Percentiles rank a stretch among this genome's conserved stretches.
Evolutionary conservation across 1,139 yeast genomes (phyloP).

Genomic region (Nakaseomyces delphensis): DNA sequence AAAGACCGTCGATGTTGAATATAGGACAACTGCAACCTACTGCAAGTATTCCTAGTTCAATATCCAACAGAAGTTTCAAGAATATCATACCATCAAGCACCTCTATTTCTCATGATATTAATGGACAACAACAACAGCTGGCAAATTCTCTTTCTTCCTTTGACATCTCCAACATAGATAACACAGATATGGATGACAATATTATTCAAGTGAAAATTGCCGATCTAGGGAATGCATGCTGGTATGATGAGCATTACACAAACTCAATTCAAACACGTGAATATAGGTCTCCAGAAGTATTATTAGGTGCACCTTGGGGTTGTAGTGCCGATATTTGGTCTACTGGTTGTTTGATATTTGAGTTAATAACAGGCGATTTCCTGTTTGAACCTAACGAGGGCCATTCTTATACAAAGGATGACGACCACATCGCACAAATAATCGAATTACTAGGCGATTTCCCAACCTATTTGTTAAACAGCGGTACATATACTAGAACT

Average conservation of each 20-base stretch:
- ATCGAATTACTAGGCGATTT: constrained; percentile 55
- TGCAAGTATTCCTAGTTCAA: background rate
- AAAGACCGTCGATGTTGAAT: background rate
- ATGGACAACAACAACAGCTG: constrained; percentile 9
- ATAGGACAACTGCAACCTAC: background rate
- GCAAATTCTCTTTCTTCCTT: constrained; percentile 29
- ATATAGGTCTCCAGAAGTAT: constrained; percentile 63
- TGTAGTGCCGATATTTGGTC: constrained; percentile 74
- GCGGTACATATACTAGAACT: constrained; percentile 45
- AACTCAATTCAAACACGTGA: constrained; percentile 70
- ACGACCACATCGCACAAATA: constrained; percentile 68
- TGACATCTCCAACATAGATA: constrained; percentile 34
- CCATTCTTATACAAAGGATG: constrained; percentile 51
- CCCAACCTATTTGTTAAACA: constrained; percentile 42
- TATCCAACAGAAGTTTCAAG: background rate
- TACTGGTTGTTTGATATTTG: constrained; percentile 61
- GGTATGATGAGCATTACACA: constrained; percentile 57
- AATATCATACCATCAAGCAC: background rate
- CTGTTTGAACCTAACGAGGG: constrained; percentile 54
- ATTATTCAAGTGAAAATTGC: constrained; percentile 53
- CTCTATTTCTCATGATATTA: constrained; percentile 2
- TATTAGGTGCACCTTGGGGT: constrained; percentile 59
- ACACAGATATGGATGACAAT: constrained; percentile 17
- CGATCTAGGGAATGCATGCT: constrained; percentile 70
- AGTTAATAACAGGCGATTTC: constrained; percentile 66